Evolutionary conservation across 2,329 filamentous ascomycete genomes (phyloP), one percentile per base, ranked within the genome.

Genomic region (Cercospora beticola): DNA sequence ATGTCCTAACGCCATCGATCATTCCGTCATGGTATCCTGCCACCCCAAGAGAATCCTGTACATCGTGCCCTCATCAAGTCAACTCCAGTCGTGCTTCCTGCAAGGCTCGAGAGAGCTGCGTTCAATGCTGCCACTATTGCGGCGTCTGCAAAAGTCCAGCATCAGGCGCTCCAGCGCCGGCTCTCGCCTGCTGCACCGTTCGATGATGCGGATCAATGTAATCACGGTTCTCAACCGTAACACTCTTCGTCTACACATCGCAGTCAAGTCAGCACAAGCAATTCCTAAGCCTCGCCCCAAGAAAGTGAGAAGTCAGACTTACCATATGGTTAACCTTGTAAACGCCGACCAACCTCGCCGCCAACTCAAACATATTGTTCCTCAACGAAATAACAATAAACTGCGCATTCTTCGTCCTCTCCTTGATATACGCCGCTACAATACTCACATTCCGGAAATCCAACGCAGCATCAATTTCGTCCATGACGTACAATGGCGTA

Each of bases 311-410:
- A 14, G 10, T 28, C 16, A 14, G 30, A 78, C 83, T 77, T 77
- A 86, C 85, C 89, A 98, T 99, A 81, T 99, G 94, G 82, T 97
- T 98, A 79, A 99, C 95, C 85, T 99, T 99, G 85, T 99, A 99
- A 66, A 99, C 95, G 74, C 96, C 96, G 14, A 99, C 93, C 68
- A 99, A 87, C 66, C 96, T 88, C 67, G 93, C 89, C n/a, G 96
- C 94, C 71, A 99, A 88, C 85, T 99, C 95, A 81, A 99, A 99
- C 95, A 99, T 99, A 84, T 99, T 99, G 82, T 99, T 99, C 76
- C 95, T 87, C 76, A 99, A 85, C 16, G 93, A 97, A 78, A 99
- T 99, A 77, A 99, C 95, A 75, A 99, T 95, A 80, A 99, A 99
- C 79, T 99, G 95, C 1, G 95, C 96, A 82, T 99, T 99, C 86